Base-by-base conservation (phyloP, 495 filamentous ascomycete genomes). In the Pseudevernia furfuracea region DNA sequence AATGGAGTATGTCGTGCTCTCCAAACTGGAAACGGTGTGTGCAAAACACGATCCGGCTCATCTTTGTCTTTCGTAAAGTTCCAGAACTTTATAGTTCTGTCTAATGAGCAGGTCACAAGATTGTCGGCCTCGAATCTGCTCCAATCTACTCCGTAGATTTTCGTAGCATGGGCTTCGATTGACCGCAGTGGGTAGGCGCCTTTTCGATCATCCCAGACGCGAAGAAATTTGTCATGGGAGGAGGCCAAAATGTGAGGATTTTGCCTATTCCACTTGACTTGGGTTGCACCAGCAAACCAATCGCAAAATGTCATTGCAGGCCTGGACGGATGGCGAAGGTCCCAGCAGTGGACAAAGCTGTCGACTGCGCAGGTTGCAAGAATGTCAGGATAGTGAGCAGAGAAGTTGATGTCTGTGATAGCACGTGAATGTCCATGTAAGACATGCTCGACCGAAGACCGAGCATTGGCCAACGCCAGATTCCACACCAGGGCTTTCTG, bases 361-460 rank as follows among this genome's bases (percentile, higher is more conserved):
- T 97, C 93, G 28, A 97, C 88, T 9, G 89, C 87, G 72, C 93
- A 96, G 15, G 93, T 96, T 3, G 93, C 90, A 23, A 97, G 81
- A 41, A 90, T 79, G 67, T 96, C 91, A 1, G 92, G 89, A 73
- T 96, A 87, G 71, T 96, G 90, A 0, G 93, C 92, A 0, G 89
- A 94, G 73, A 96, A 97, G 72, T 97, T 97, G 73, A 96, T 92
- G 70, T 97, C 93, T 19, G 92, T 96, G 61, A 97, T 97, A 62
- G 92, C 92, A 57, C 93, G 81, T 2, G 84, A 88, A 73, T 97
- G 93, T 17, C 84, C 91, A 71, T 96, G 90, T 44, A 97, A 81
- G n/a, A 91, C 89, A 74, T 91, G 85, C 74, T 98, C 90, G 55
- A 96, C 90, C 4, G 86, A 85, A n/a, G 87, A 82, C 59, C 86